phyloP scores from a whole-genome alignment of 495 filamentous ascomycete genomes.

The Thozetella sp. region DNA sequence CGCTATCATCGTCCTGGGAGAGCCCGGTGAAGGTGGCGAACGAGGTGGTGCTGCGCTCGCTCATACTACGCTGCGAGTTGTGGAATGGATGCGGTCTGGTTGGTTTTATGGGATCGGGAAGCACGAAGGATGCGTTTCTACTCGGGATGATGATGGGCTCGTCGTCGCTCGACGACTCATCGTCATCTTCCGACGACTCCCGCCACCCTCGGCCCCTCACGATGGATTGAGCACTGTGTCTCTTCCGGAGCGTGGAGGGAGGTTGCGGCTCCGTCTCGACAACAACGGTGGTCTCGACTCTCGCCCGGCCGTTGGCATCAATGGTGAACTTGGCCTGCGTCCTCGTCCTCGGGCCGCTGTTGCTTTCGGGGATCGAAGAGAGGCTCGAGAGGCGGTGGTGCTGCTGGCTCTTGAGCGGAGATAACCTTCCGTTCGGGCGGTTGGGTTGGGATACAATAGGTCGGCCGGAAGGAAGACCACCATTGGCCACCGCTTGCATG shows the following conservation, averaged over 20 bases:
- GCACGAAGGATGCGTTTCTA: conserved; percentile 61
- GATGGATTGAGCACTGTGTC: conserved; percentile 26
- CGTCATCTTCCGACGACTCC: conserved; percentile 44
- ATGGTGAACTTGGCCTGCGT: conserved; percentile 70
- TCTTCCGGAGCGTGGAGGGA: conserved; percentile 22
- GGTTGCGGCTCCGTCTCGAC: conserved; percentile 37
- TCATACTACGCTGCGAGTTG: conserved; percentile 48
- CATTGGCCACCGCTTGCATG: conserved; percentile 17
- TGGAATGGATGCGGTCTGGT: conserved; percentile 53
- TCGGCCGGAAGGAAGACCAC: conserved; percentile 22
- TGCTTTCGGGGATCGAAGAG: conserved; percentile 50
- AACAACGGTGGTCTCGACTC: conserved; percentile 67
- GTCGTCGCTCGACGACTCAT: conserved; percentile 62
- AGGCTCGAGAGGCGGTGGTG: conserved; percentile 45
- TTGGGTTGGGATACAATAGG: conserved; percentile 32
- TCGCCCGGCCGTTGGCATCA: conserved; percentile 70
- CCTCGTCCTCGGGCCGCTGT: conserved; percentile 39
- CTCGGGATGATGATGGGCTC: conserved; percentile 69
- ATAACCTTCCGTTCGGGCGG: conserved; percentile 43
- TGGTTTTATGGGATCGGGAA: conserved; percentile 52
- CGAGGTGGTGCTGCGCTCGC: conserved; percentile 40
- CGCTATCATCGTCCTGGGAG: conserved; percentile 45
- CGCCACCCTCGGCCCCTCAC: conserved; percentile 23
- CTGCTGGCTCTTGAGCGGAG: conserved; percentile 47
- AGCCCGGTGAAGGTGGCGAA: conserved; percentile 30